Evolutionary conservation across 2,329 filamentous ascomycete species (phyloP).

Genomic region (Claviceps digitariae): DNA sequence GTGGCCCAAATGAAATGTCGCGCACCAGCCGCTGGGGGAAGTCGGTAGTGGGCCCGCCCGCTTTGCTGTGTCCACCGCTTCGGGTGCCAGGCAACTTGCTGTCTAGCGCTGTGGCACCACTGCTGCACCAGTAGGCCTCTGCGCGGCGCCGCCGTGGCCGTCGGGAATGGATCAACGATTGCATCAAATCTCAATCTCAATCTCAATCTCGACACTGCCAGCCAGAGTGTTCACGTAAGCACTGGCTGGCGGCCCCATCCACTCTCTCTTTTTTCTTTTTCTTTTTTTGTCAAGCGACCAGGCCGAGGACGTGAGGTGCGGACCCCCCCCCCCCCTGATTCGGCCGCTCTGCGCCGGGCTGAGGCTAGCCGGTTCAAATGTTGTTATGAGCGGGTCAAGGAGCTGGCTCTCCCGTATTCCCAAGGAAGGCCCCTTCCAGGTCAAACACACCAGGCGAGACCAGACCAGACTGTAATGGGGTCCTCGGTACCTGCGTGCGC

Average conservation of each 20-base stretch:
- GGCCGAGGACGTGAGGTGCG: not conserved
- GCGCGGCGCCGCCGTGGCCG: not conserved
- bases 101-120: not conserved
- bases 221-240: not conserved
- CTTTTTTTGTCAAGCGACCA: not conserved
- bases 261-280: not conserved
- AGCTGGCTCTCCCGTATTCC: not conserved
- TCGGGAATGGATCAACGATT: not conserved
- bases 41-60: not conserved
- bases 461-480: not conserved
- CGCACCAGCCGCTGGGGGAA: not conserved
- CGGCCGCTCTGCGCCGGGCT: not conserved
- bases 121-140: not conserved
- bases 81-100: not conserved
- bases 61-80: not conserved
- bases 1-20: not conserved
- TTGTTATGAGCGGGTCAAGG: not conserved
- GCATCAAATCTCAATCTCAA: not conserved
- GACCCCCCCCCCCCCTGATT: not conserved
- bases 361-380: not conserved
- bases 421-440: not conserved
- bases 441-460: not conserved
- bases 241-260: not conserved
- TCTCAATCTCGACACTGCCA: no score
- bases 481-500: conserved; percentile 3